Percentiles rank a stretch among this genome's conserved stretches.
Evolutionary conservation across 768 basidiomycete species (phyloP).

Genomic region (Piloderma croceum): DNA sequence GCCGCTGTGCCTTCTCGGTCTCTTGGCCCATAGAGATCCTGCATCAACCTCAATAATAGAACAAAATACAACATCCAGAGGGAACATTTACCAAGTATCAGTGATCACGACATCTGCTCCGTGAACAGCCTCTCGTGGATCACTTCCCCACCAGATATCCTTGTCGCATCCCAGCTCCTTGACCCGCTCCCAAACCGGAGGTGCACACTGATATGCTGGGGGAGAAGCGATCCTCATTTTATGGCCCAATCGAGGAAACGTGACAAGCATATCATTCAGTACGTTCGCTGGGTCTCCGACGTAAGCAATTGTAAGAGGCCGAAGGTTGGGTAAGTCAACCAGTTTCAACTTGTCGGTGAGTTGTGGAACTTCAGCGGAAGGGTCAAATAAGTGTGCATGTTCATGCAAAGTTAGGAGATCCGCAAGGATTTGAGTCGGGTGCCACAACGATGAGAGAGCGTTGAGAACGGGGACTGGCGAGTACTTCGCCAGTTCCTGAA

Average conservation of each 20-base stretch:
- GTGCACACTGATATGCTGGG: constrained; percentile 61
- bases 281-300: constrained; percentile 95
- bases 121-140: constrained; percentile 82
- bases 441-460: constrained; percentile 92
- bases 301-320: constrained; percentile 85
- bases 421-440: constrained; percentile 93
- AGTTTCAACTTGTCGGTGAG: constrained; percentile 14
- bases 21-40: constrained; percentile 99
- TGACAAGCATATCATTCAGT: constrained; percentile 94
- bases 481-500: constrained; percentile 84
- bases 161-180: constrained; percentile 69
- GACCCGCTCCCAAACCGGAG: constrained; percentile 77
- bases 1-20: constrained; percentile 80
- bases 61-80: constrained; percentile 1
- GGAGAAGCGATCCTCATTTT: constrained; percentile 82
- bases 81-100: constrained; percentile 79
- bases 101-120: constrained; percentile 94
- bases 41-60: neutral
- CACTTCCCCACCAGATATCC: constrained; percentile 64
- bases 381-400: constrained; percentile 50
- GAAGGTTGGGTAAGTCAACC: constrained; percentile 44
- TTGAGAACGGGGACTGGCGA: constrained; percentile 94
- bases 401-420: constrained; percentile 90
- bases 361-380: constrained; percentile 12
- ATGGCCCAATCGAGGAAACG: constrained; percentile 88